phyloP scores from a whole-genome alignment of 305 asterid species.

The Euphrasia arctica region DNA sequence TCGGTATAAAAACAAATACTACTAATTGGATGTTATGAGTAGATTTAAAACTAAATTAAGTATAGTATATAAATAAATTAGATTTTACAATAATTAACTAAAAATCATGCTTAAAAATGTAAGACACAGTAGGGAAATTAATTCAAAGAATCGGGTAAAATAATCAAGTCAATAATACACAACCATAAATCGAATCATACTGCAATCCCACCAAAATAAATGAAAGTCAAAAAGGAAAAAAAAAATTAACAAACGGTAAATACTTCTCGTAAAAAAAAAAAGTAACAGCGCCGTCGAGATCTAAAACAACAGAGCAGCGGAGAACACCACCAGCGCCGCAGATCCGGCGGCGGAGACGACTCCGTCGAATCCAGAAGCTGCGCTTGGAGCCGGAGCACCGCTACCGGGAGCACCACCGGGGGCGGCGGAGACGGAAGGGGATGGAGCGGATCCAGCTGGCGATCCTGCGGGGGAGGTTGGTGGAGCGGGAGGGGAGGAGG shows the following conservation, averaged over 20 bases:
- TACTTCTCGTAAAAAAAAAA: background rate
- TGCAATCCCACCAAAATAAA: background rate
- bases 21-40: too few relatives aligned
- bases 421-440: slow-evolving; percentile 36
- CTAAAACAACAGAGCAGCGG: slow-evolving; percentile 43
- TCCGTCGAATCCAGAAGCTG: slow-evolving; percentile 36
- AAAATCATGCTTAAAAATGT: too few relatives aligned
- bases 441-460: slow-evolving; percentile 23
- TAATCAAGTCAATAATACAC: slow-evolving; percentile 21
- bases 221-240: slow-evolving; percentile 4
- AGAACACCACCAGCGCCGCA: slow-evolving; percentile 34
- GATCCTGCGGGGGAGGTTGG: slow-evolving; percentile 28
- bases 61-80: too few relatives aligned
- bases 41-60: too few relatives aligned
- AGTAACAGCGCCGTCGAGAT: slow-evolving; percentile 16
- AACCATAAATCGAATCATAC: slow-evolving; percentile 14
- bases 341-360: slow-evolving; percentile 45
- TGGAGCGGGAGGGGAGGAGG: slow-evolving; percentile 40
- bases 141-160: slow-evolving; percentile 11
- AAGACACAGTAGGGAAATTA: background rate
- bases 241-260: slow-evolving; percentile 8
- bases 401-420: slow-evolving; percentile 38
- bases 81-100: too few relatives aligned
- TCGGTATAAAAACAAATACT: too few relatives aligned
- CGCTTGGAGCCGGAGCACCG: slow-evolving; percentile 35